Evolutionary conservation across 2,329 filamentous ascomycete species (phyloP).

Genomic region (Westerdykella sp.): DNA sequence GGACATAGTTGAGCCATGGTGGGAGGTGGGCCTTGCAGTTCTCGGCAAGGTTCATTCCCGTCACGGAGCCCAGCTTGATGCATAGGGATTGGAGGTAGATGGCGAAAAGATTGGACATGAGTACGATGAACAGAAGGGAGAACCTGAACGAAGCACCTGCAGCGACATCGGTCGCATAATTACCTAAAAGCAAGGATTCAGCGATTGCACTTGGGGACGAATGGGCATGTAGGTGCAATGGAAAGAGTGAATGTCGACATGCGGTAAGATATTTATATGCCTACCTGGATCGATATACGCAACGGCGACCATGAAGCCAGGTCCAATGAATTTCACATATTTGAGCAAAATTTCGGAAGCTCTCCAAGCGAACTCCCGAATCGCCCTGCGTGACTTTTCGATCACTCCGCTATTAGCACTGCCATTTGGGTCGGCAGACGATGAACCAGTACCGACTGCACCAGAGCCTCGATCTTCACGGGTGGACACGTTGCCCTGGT

Average conservation of each 20-base stretch:
- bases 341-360: too few species aligned
- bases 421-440: constrained; percentile 2
- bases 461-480: constrained; percentile 3
- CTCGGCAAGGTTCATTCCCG: constrained; percentile 46
- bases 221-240: too few species aligned
- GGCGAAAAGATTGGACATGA: constrained; percentile 64
- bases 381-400: too few species aligned
- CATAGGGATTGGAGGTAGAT: constrained; percentile 64
- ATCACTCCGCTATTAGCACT: neutral
- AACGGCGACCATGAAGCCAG: too few species aligned
- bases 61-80: constrained; percentile 52
- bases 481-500: constrained; percentile 4
- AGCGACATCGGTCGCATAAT: constrained; percentile 65
- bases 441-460: constrained; percentile 1
- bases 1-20: constrained; percentile 48
- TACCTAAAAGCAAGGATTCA: constrained; percentile 43
- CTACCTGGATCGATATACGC: too few species aligned
- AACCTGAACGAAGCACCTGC: constrained; percentile 62
- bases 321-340: too few species aligned
- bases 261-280: too few species aligned
- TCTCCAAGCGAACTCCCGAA: too few species aligned
- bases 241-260: too few species aligned
- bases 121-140: constrained; percentile 60
- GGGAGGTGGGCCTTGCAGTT: constrained; percentile 47
- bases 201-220: neutral